Evolutionary conservation across 1,284 basidiomycete species (phyloP), one percentile per base, ranked within the genome.

Genomic region (Cryptococcus amylolentus): DNA sequence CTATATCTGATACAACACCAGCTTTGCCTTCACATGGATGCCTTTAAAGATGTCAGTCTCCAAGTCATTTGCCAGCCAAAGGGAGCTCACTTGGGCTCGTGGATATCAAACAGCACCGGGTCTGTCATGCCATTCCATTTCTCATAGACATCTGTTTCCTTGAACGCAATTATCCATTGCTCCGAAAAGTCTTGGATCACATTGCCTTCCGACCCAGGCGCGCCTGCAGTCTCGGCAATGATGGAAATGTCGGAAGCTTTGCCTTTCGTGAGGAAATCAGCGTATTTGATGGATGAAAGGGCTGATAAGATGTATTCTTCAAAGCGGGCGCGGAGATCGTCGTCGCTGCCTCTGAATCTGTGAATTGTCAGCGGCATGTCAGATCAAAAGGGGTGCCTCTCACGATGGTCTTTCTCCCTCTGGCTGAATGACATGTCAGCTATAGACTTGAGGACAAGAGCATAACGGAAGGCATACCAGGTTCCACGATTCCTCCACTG

Each of bases 1-100:
- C 88, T 39, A 97, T 86, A 67, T 97, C 92, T 5, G 89, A 82
- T 2, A 95, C 88, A 1, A 90, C 84, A n/a, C 87, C 88, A 0
- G 88, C 87, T 70, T 88, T 89, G 62, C 90, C 88, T 57, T 86
- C 88, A 70, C 90, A 94, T 39, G 92, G 92, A 75, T 95, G 92
- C 51, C 76, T 78, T 56, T 3, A 27, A 12, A 51, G 38, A 5
- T 12, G 27, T 51, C 39, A 54, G 49, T 42, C 18, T 45, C 16
- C 28, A 5, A 8, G 16, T 5, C 49, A 12, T 20, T 18, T 6
- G 5, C 12, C 12, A 8, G 13, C n/a, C n/a, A 7, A 7, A 44
- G 5, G 5, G 3, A 4, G 74, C 83, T 49, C 67, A 90, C 88
- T 87, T 81, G 44, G 92, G 89, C 74, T 97, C 93, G 54, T 91